Evolutionary conservation across 495 filamentous ascomycete species (phyloP), one percentile per base, ranked within the genome.

Genomic region (Amorphotheca resinae): DNA sequence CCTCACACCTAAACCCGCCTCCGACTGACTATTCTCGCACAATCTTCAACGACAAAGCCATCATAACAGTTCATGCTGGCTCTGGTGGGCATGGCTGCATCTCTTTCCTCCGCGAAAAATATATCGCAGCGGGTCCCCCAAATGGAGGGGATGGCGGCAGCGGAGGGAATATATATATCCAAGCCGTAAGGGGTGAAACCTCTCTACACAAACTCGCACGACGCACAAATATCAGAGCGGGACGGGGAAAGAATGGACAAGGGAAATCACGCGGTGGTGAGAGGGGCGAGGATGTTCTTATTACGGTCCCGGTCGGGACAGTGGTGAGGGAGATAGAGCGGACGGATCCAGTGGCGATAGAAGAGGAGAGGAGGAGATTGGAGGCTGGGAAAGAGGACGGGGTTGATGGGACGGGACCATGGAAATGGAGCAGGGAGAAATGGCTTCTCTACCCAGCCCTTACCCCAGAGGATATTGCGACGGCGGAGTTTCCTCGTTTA

Each of bases 61-160:
- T 74, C 25, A 58, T 95, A 6, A 81, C 72, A 4, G 55, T 95
- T 18, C 66, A 80, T 44, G 78, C 88, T 6, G 91, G 91, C 4
- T 51, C 68, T 18, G 91, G 91, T 12, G 91, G 91, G 0, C 72
- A 94, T 51, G 91, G 91, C 38, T 98, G 91, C 56, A 81, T 95
- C 38, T 88, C 91, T 0, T 98, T 93, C 59, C 66, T 93, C 28
- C 77, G 87, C 1, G 91, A 98, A 52, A 87, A 87, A 45, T 96
- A 76, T 59, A 68, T 95, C 17, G 71, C 77, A 35, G 72, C 86
- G 41, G 91, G 91, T 0, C 89, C 89, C n/a, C 69, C 91, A n/a
- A 95, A 96, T 60, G 93, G 91, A 36, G 91, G 91, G 37, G 86
- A 96, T 59, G 91, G 91, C 22, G 91, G 91, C 11, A 81, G 73